A percentile compares a stretch with the other conserved stretches of the same genome.
Evolutionary conservation across 768 basidiomycete species (phyloP).

Genomic region (Trametes cinnabarina): DNA sequence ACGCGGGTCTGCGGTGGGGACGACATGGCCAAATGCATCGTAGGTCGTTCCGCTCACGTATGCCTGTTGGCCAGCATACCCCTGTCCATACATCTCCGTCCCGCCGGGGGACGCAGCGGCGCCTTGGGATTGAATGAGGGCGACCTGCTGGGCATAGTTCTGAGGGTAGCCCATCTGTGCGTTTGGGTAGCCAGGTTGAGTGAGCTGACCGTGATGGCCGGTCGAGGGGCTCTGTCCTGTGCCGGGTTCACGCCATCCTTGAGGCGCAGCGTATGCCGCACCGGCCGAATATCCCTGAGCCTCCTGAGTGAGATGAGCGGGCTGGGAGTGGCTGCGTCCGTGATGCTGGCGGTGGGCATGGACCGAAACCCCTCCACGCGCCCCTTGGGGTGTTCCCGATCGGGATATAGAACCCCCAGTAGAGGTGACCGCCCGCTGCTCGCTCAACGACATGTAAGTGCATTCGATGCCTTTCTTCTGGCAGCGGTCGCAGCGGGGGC

Average conservation of each 20-base stretch:
- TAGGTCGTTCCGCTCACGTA: slow-evolving; percentile 11
- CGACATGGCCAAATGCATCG: slow-evolving; percentile 9
- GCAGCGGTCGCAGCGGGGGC: slow-evolving; percentile 41
- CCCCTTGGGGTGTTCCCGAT: slow-evolving; percentile 4
- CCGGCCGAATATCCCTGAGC: slow-evolving; percentile 2
- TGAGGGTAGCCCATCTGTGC: slow-evolving; percentile 5
- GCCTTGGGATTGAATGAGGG: neutral
- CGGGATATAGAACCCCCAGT: slow-evolving; percentile 12
- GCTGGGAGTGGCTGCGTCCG: neutral
- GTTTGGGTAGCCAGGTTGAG: neutral
- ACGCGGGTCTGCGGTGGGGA: slow-evolving; percentile 1
- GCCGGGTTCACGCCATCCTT: slow-evolving; percentile 8
- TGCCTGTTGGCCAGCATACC: slow-evolving; percentile 5
- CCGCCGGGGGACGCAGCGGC: neutral
- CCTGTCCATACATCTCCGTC: slow-evolving; percentile 4
- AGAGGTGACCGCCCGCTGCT: slow-evolving; percentile 24
- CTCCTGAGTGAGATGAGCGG: neutral
- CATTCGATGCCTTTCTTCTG: slow-evolving; percentile 37
- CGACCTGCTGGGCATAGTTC: neutral
- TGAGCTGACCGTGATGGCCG: neutral
- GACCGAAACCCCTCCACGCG: neutral
- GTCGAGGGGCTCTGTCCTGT: neutral
- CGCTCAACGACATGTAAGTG: slow-evolving; percentile 41
- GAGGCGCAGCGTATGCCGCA: slow-evolving; percentile 3
- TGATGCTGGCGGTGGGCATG: neutral